Percentiles rank a stretch among this genome's conserved stretches.
Evolutionary conservation across 2,329 filamentous ascomycete species (phyloP).

Genomic region (Fusarium torulosum): DNA sequence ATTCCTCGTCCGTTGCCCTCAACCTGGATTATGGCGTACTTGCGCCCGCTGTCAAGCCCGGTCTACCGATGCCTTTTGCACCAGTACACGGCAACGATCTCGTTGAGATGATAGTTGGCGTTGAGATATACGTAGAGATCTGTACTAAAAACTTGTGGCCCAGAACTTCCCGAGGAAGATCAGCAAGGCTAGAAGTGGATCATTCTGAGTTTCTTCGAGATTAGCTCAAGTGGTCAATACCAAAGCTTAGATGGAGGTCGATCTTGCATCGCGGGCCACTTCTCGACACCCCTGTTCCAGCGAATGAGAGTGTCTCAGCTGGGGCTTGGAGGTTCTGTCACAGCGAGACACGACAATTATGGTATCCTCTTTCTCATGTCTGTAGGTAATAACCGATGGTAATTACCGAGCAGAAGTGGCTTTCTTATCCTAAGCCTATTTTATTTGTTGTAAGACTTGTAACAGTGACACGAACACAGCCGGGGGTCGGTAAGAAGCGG

Average conservation of each 20-base stretch:
- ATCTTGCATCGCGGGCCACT: slow-evolving; percentile 22
- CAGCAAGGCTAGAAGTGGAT: slow-evolving; percentile 31
- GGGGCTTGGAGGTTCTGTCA: not conserved
- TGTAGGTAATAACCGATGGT: not conserved
- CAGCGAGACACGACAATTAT: slow-evolving; percentile 1
- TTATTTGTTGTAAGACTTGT: not conserved
- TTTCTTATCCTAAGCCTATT: not conserved
- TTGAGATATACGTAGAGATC: slow-evolving; percentile 2
- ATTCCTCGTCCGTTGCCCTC: not conserved
- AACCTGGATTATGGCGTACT: not conserved
- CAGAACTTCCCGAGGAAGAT: slow-evolving; percentile 35
- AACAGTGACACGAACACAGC: not conserved
- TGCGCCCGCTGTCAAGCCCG: not conserved
- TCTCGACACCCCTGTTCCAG: slow-evolving; percentile 38
- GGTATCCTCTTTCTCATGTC: not conserved
- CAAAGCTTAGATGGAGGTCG: slow-evolving; percentile 1
- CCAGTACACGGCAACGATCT: not conserved
- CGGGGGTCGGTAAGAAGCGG: not conserved
- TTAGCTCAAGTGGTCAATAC: slow-evolving; percentile 36
- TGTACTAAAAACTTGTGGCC: slow-evolving; percentile 17
- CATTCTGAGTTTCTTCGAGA: slow-evolving; percentile 18
- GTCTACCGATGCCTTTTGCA: not conserved
- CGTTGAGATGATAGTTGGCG: not conserved
- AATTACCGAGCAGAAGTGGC: no score
- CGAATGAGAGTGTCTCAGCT: not conserved